These are phyloP conservation scores for Clarkia xantiana DNA, from an alignment of 345 rosid species.

Conservation along the genomic window DNA sequence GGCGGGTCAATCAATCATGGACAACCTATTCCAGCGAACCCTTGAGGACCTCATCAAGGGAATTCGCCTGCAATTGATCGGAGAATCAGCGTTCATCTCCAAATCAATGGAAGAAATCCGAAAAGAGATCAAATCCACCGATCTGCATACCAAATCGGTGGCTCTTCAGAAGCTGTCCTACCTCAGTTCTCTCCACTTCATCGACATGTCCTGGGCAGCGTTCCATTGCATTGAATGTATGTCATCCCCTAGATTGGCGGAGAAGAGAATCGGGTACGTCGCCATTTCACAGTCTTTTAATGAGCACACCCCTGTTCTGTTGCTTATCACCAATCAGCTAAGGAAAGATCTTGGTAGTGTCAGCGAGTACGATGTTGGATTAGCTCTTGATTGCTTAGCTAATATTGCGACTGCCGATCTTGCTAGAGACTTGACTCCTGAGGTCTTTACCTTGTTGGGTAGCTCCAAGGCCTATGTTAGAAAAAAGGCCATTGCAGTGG, in stretches of 20 bases:
- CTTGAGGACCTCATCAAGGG: slow-evolving; percentile 82
- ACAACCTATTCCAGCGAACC: slow-evolving; percentile 70
- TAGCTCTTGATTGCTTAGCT: slow-evolving; percentile 70
- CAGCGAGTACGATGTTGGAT: slow-evolving; percentile 63
- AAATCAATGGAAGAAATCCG: slow-evolving; percentile 72
- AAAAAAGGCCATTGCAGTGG: slow-evolving; percentile 66
- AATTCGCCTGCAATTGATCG: slow-evolving; percentile 45
- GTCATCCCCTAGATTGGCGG: slow-evolving; percentile 56
- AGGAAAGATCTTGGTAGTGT: slow-evolving; percentile 65
- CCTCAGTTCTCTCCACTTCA: slow-evolving; percentile 54
- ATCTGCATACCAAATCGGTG: slow-evolving; percentile 62
- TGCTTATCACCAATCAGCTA: slow-evolving; percentile 74
- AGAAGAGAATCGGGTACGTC: slow-evolving; percentile 67
- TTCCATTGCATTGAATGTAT: slow-evolving; percentile 82
- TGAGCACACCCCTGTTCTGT: slow-evolving; percentile 66
- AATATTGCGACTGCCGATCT: slow-evolving; percentile 67
- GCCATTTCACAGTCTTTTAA: slow-evolving; percentile 70
- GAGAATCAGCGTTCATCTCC: slow-evolving; percentile 49
- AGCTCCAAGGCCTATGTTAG: slow-evolving; percentile 52
- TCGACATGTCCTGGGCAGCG: slow-evolving; percentile 81
- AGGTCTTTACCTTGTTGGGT: slow-evolving; percentile 59
- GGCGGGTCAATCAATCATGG: slow-evolving; percentile 74
- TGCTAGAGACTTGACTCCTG: slow-evolving; percentile 75
- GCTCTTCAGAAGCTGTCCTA: slow-evolving; percentile 84
- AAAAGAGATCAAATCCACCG: slow-evolving; percentile 74